Evolutionary conservation across 129 eudicot species (phyloP), one percentile per base, ranked within the genome.

Genomic region (Chrysanthemum makinoi): DNA sequence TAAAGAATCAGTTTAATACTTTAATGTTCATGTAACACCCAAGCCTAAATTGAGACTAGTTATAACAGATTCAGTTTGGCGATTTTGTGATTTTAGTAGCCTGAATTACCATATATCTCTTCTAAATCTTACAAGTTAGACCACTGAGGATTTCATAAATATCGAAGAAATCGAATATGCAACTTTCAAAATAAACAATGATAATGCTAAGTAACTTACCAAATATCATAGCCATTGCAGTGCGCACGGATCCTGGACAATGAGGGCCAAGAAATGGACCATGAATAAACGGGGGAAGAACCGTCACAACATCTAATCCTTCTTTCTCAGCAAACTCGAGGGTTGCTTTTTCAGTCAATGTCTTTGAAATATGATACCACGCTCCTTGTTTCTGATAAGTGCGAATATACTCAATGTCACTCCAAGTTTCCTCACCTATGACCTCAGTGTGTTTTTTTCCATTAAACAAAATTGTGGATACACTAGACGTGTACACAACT

Each of bases 221-320:
- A 17, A 80, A 77, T 10, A 85, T 72, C 83, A 85, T 43, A n/a
- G 86, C 80, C 90, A 85, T 44, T 56, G 68, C 20, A 13, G 28
- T 14, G 0, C 44, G 62, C 61, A 85, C 88, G 0, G 88, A 78
- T 3, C 43, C 49, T 15, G 95, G 86, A n/a, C 35, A 12, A 39
- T 39, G 44, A 5, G 86, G 81, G 33, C 83, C 16, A 30, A 85
- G 19, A 74, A 88, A 88, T 1, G 95, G 90, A 7, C 95, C 95
- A 51, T 72, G 68, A 14, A 81, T 61, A 62, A 72, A 72, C 4
- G 84, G 22, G 3, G 90, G 95, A 70, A 75, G 39, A 59, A 85
- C 28, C 3, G 86, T 72, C 1, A 81, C 88, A n/a, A 88, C 59
- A 30, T 85, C 85, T 46, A 88, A 58, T 2, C 88, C 85, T 43